Conservation (phyloP, 495 filamentous ascomycete genomes). For the Annulohypoxylon maeteangense region DNA sequence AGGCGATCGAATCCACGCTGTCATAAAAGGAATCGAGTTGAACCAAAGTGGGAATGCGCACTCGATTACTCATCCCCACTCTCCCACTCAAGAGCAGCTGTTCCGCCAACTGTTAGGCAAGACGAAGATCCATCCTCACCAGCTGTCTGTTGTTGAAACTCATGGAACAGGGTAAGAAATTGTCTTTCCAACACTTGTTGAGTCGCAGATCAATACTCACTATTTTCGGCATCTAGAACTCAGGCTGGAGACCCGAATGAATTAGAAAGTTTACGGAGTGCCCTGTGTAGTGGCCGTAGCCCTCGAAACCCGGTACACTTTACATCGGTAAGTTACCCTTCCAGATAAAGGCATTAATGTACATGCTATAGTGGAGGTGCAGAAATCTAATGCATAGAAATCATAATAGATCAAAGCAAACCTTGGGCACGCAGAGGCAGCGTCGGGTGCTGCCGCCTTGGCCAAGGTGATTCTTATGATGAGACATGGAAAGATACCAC, state of each 20-base stretch:
- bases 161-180: constrained; percentile 53
- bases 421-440: constrained; percentile 61
- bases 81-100: constrained; percentile 36
- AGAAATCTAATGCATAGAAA: background rate
- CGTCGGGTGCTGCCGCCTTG: constrained; percentile 54
- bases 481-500: constrained; percentile 51
- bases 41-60: constrained; percentile 50
- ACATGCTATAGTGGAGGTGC: background rate
- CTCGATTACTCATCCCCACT: constrained; percentile 39
- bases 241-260: constrained; percentile 50
- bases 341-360: background rate
- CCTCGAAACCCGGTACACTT: constrained; percentile 42
- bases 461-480: constrained; percentile 63
- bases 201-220: background rate
- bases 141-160: constrained; percentile 43
- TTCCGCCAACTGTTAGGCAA: constrained; percentile 23
- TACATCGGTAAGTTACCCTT: constrained; percentile 32
- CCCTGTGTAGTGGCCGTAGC: constrained; percentile 46
- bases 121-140: constrained; percentile 2
- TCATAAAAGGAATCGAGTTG: constrained; percentile 59
- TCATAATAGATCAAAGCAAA: constrained; percentile 52
- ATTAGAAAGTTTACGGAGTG: constrained; percentile 22
- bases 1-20: constrained; percentile 59
- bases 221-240: constrained; percentile 29
- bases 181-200: background rate